phyloP scores from a whole-genome alignment of 2,329 filamentous ascomycete species.

The Incumbomyces delicatus region DNA sequence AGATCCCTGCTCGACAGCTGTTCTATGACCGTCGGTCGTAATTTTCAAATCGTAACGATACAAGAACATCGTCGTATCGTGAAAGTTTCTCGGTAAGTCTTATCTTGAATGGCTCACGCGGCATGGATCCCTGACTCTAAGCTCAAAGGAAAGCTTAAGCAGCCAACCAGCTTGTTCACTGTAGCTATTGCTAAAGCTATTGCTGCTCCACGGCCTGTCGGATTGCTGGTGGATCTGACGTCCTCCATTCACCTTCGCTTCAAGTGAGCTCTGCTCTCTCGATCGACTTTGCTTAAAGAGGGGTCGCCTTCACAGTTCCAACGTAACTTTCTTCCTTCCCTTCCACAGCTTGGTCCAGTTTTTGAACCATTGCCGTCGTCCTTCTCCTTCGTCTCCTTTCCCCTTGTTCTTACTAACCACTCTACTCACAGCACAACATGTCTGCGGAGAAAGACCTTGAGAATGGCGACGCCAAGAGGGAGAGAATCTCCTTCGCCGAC shows the following conservation, averaged over 20 bases:
- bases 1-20: constrained; percentile 1
- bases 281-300: constrained; percentile 22
- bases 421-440: constrained; percentile 22
- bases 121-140: constrained; percentile 20
- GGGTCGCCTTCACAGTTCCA: constrained; percentile 19
- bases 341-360: constrained; percentile 21
- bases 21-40: neutral
- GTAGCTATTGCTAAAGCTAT: constrained; percentile 20
- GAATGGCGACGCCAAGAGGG: constrained; percentile 22
- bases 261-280: constrained; percentile 19
- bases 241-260: constrained; percentile 17
- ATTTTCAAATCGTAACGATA: constrained; percentile 1
- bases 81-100: constrained; percentile 2
- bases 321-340: constrained; percentile 13
- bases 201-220: constrained; percentile 22
- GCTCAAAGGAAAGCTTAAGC: constrained; percentile 23
- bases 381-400: constrained; percentile 17
- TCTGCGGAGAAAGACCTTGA: constrained; percentile 22
- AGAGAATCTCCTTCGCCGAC: constrained; percentile 23
- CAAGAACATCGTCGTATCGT: neutral
- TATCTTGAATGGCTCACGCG: constrained; percentile 21
- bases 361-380: constrained; percentile 20
- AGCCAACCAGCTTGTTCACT: constrained; percentile 19
- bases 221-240: constrained; percentile 20
- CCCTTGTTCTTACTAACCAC: constrained; percentile 19